Base-by-base conservation (phyloP, 202 grass and related monocot genomes). In the Digitaria exilis region DNA sequence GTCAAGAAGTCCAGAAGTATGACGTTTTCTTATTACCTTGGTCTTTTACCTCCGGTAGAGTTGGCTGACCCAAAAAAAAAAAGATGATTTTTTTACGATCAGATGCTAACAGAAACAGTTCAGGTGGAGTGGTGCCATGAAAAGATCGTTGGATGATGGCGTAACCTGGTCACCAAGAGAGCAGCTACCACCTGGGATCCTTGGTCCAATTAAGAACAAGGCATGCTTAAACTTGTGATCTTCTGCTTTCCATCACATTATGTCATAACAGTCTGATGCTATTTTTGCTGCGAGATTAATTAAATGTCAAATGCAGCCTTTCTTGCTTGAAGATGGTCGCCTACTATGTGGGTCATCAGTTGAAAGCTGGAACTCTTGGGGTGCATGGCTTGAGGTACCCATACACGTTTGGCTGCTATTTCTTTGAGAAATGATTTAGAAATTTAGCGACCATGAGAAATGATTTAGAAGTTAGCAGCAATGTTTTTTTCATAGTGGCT, bases 311-410 rank as follows among this genome's bases (percentile, higher is more conserved):
- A 45, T 77, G 73, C 78, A 98, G 93, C 96, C 96, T 69, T 92
- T 95, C 72, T 85, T 98, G 87, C 89, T 98, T 78, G 87, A 98
- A 81, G 93, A 95, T 69, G 92, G 90, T 12, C 80, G 71, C 30
- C 83, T 98, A 52, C 80, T 95, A 3, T 98, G 96, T 69, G 96
- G 96, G 46, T 98, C 96, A 61, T 98, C 96, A 4, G 93, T 98
- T 62, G 96, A 98, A 90, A 98, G 96, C 77, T 98, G 96, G 96
- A 98, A 98, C 60, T 98, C 96, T 25, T 98, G 96, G 96, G 96
- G 96, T 71, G 87, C 96, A 76, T 98, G 96, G 96, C 73, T 98
- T 32, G 93, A 98, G 92, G 95, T 95, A 93, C 66, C 37, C 21
- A 39, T 60, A 70, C 56, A 13, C 28, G 10, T 13, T 25, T 4